Percentiles rank a stretch among this genome's conserved stretches.
Evolutionary conservation across 1,284 basidiomycete genomes (phyloP).

Genomic region (Leucoagaricus sp.): DNA sequence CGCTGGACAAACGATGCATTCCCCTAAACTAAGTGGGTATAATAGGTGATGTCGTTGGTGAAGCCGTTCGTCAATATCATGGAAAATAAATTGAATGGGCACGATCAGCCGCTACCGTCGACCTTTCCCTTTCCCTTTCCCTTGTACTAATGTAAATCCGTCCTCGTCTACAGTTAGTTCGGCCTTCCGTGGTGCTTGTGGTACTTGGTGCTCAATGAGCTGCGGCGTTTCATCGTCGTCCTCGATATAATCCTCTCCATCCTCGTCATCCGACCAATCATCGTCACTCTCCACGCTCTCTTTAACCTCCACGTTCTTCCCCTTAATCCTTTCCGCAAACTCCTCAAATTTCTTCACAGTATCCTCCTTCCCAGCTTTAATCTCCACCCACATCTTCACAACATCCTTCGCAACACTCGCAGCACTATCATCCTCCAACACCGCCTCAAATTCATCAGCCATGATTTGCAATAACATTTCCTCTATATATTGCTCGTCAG

Average conservation of each 20-base stretch:
- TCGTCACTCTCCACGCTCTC: constrained; percentile 49
- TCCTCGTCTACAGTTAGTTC: constrained; percentile 84
- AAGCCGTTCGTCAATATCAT: too few relatives aligned
- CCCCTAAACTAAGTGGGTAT: too few relatives aligned
- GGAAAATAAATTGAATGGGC: too few relatives aligned
- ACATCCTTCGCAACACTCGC: constrained; percentile 72
- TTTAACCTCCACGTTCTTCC: constrained; percentile 56
- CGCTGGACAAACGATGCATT: too few relatives aligned
- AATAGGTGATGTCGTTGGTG: too few relatives aligned
- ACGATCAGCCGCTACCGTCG: background rate
- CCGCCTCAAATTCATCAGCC: constrained; percentile 82
- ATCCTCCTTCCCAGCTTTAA: constrained; percentile 40
- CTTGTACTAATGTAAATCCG: constrained; percentile 82
- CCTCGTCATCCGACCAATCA: constrained; percentile 50
- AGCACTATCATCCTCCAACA: constrained; percentile 81
- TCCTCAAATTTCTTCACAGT: constrained; percentile 58
- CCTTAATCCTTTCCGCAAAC: constrained; percentile 60
- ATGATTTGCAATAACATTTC: constrained; percentile 79
- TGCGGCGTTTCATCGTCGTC: constrained; percentile 55
- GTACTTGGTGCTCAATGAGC: constrained; percentile 40
- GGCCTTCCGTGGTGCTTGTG: constrained; percentile 33
- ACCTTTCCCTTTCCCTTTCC: constrained; percentile 56
- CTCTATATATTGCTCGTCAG: constrained; percentile 78
- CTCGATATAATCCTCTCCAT: constrained; percentile 35
- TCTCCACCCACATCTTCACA: constrained; percentile 65